phyloP scores from a whole-genome alignment of 129 eudicot species.

The Artemisia argyi region DNA sequence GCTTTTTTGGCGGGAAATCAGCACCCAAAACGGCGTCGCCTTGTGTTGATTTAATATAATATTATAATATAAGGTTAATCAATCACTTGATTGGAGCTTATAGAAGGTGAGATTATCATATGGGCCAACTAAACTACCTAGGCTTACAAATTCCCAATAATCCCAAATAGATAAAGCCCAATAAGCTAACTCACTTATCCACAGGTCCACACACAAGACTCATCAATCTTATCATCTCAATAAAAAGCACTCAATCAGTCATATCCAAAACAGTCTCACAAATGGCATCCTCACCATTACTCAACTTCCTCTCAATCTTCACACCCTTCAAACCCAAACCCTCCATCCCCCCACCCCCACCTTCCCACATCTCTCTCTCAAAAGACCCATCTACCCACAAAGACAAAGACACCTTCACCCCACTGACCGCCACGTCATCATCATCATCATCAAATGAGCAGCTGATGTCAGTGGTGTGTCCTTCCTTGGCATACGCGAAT shows the following conservation, averaged over 20 bases:
- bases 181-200: no score
- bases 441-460: conserved; percentile 40
- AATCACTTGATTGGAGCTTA: no score
- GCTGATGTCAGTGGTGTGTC: conserved; percentile 73
- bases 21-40: no score
- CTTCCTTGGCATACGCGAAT: conserved; percentile 70
- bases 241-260: background rate
- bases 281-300: conserved; percentile 63
- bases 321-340: conserved; percentile 55
- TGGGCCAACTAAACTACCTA: no score
- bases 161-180: no score
- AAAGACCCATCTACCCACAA: conserved; percentile 21
- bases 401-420: conserved; percentile 30
- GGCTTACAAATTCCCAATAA: no score
- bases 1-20: no score
- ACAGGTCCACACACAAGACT: no score
- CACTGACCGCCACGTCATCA: conserved; percentile 36
- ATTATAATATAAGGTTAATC: no score
- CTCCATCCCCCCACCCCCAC: conserved; percentile 35
- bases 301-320: conserved; percentile 67
- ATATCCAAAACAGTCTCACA: background rate
- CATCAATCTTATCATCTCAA: no score
- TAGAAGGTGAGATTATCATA: no score
- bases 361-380: conserved; percentile 37
- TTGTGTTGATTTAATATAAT: no score